Evolutionary conservation across 2,329 filamentous ascomycete genomes (phyloP), one percentile per base, ranked within the genome.

Genomic region (Pseudocercospora cruenta): DNA sequence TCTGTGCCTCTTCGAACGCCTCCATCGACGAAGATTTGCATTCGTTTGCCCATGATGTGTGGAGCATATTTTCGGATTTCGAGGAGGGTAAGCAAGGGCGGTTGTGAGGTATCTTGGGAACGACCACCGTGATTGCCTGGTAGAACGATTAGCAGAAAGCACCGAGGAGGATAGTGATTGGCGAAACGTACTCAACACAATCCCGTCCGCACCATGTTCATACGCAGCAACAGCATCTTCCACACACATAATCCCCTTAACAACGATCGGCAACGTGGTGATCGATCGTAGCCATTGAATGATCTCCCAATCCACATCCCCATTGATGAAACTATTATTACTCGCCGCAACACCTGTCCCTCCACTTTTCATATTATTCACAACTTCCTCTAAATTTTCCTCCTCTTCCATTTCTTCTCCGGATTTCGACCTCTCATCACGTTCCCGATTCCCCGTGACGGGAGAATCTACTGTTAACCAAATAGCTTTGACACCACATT

Each of bases 1-100:
- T 91, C 89, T 0, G 87, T 87, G 0, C 89, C 89, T n/a, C 88
- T 79, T 19, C 83, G 82, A 24, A 91, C 82, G 0, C 89, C 89
- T 0, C 88, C 88, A 67, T 91, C 89, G 2, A 91, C 79, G 63
- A 84, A 88, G 1, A 91, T 67, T 45, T 71, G 64, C 84, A 72
- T 90, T 33, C 57, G 55, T 1, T 62, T 59, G 19, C 64, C 59
- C n/a, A 68, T 65, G 54, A 71, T 80, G 57, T 86, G 80, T 0
- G 88, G 88, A 24, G 84, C 86, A 67, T 83, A 84, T 67, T 82
- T 83, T 61, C 86, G 86, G 63, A 91, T 80, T 75, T 91, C 88
- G 0, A 91, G 75, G 1, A 91, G 74, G 0, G 86, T 82, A 6
- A 89, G 72, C n/a, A 91, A 80, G 1, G 85, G 82, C 0, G 88